Base-by-base conservation (phyloP, 768 basidiomycete species). In the Leccinum fibrillosum region DNA sequence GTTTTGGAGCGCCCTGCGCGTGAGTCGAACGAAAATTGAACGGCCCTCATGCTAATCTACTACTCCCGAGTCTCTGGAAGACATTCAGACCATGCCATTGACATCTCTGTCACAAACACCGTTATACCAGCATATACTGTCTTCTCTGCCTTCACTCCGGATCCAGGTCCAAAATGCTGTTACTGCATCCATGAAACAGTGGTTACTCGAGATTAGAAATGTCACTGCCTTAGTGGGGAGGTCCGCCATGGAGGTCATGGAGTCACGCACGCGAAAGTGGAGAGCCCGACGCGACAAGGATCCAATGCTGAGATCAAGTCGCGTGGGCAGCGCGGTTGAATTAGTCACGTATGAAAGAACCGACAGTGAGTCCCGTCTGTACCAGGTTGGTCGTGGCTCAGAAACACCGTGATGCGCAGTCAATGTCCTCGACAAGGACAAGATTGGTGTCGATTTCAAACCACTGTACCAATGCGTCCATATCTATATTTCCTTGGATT, bases 401-500 rank as follows among this genome's bases (percentile, higher is more conserved):
- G 52, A 66, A 49, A 37, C 17, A 15, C 42, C 34, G 9, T 49
- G 49, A 30, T 35, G 17, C 55, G 23, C 64, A 98, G 95, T 88
- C 71, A 88, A 95, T 71, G 88, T 95, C 3, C 78, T 98, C n/a
- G 86, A 96, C 63, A 95, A 94, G 68, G 92, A 96, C 55, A 82
- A 86, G 62, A 78, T 97, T 30, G 80, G 82, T 50, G 90, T 99
- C 49, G 93, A 98, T 73, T 98, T 99, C 78, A 90, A 88, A 65
- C 95, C 96, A 12, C 74, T 99, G 12, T 96, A 93, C 65, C 92
- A 98, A 74, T 96, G 94, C 71, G 94, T 99, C 53, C 97, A 97
- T 66, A 98, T 98, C 60, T 96, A 98, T 73, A 86, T 89, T 56
- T 86, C 94, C 5, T 79, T 99, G 21, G 92, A 95, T 69, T 87